Evolutionary conservation across 2,329 filamentous ascomycete genomes (phyloP).

Genomic region (Metarhizium robertsii): DNA sequence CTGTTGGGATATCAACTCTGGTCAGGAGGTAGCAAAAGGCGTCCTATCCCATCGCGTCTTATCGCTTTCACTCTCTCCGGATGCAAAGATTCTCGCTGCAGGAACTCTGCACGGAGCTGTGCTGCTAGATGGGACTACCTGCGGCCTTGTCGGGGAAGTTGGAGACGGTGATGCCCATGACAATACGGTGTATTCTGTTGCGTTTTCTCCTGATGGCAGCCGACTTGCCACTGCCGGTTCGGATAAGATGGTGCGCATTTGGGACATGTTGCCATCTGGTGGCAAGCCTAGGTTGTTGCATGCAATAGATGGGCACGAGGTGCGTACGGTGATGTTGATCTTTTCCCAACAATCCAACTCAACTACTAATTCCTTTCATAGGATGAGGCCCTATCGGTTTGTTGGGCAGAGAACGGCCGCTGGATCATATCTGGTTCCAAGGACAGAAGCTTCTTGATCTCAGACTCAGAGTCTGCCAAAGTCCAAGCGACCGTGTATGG

Average conservation of each 20-base stretch:
- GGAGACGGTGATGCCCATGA: background rate
- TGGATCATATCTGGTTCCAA: background rate
- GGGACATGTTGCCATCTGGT: background rate
- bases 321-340: background rate
- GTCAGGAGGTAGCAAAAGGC: background rate
- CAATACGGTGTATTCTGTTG: background rate
- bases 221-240: background rate
- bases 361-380: background rate
- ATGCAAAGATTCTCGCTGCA: background rate
- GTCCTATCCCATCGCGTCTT: background rate
- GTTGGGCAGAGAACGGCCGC: background rate
- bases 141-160: background rate
- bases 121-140: background rate
- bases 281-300: background rate
- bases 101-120: background rate
- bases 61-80: background rate
- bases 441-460: background rate
- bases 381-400: background rate
- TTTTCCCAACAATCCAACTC: background rate
- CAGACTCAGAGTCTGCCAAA: background rate
- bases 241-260: background rate
- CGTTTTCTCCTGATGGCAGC: background rate
- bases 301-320: background rate
- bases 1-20: background rate
- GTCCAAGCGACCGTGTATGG: background rate